These are phyloP conservation scores for Globisporangium middletonii DNA, from an alignment of 352 stramenopile genomes.

Conservation along the genomic window DNA sequence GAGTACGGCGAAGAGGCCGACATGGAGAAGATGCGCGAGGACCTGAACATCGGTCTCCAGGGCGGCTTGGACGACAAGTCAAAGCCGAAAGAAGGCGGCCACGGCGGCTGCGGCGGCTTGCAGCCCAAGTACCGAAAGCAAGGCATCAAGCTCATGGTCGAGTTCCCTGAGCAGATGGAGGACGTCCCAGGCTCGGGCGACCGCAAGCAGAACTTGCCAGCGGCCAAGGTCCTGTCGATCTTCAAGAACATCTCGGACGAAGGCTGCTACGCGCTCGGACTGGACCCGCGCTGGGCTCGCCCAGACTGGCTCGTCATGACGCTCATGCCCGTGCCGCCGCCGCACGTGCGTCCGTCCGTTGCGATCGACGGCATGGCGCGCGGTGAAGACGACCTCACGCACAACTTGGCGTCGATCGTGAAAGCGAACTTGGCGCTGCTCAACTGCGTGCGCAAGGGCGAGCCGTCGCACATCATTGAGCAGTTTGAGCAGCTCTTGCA, in stretches of 20 bases:
- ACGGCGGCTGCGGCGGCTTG: constrained; percentile 74
- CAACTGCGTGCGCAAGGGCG: constrained; percentile 93
- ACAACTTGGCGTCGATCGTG: constrained; percentile 97
- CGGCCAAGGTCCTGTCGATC: constrained; percentile 94
- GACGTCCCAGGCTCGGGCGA: constrained; percentile 92
- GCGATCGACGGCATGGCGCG: constrained; percentile 90
- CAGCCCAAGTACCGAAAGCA: constrained; percentile 96
- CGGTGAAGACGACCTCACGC: constrained; percentile 98
- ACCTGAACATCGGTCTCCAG: constrained; percentile 82
- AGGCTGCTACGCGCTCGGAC: constrained; percentile 92
- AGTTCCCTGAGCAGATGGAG: constrained; percentile 95
- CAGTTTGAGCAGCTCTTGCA: constrained; percentile 88
- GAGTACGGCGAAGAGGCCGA: constrained; percentile 80
- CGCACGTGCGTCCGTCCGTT: constrained; percentile 97
- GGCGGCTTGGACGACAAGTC: constrained; percentile 78
- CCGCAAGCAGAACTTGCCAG: constrained; percentile 95
- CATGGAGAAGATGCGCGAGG: constrained; percentile 88
- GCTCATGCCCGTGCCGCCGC: constrained; percentile 96
- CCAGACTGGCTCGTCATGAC: constrained; percentile 99
- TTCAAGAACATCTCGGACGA: constrained; percentile 98
- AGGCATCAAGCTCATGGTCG: constrained; percentile 93
- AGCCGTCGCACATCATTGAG: constrained; percentile 95
- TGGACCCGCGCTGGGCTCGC: constrained; percentile 93
- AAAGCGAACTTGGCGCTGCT: constrained; percentile 97
- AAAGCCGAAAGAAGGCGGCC: constrained; percentile 73